Conservation (phyloP, 768 basidiomycete species). For the Mycena maculata region DNA sequence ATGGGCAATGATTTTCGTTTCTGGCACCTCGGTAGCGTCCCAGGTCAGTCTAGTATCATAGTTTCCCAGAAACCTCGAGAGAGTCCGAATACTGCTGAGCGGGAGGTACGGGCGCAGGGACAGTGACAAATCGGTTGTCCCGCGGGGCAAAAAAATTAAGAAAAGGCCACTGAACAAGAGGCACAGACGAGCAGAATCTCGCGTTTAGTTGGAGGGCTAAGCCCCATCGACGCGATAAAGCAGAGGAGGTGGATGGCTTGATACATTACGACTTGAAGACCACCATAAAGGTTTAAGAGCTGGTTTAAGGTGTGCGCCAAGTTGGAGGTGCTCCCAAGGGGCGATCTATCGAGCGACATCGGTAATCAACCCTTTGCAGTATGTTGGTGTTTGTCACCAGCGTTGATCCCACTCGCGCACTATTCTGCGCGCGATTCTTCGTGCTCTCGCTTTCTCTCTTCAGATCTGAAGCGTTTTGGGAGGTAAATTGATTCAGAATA, state of each 20-base stretch:
- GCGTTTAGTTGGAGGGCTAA: slow-evolving; percentile 52
- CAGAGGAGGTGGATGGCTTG: not conserved
- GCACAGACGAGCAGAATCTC: slow-evolving; percentile 58
- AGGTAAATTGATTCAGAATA: too few relatives aligned
- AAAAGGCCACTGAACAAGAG: slow-evolving; percentile 46
- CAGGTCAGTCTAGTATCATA: slow-evolving; percentile 18
- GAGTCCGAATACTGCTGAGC: slow-evolving; percentile 1
- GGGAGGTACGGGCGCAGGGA: slow-evolving; percentile 31
- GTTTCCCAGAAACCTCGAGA: not conserved
- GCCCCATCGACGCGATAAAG: slow-evolving; percentile 10
- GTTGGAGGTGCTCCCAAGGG: too few relatives aligned
- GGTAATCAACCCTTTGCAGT: too few relatives aligned
- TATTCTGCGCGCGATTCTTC: too few relatives aligned
- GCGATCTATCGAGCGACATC: too few relatives aligned
- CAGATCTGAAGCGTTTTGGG: too few relatives aligned
- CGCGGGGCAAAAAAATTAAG: slow-evolving; percentile 23
- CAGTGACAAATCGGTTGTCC: slow-evolving; percentile 23
- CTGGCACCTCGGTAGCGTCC: slow-evolving; percentile 9
- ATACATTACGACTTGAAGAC: slow-evolving; percentile 7
- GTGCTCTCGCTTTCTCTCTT: too few relatives aligned
- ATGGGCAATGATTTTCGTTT: slow-evolving; percentile 25
- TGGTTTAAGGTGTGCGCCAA: too few relatives aligned
- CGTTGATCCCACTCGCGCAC: too few relatives aligned
- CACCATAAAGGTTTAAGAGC: too few relatives aligned
- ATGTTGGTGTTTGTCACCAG: too few relatives aligned